Conservation (phyloP, 2,329 filamentous ascomycete species). For the Proliferodiscus dingleyae region DNA sequence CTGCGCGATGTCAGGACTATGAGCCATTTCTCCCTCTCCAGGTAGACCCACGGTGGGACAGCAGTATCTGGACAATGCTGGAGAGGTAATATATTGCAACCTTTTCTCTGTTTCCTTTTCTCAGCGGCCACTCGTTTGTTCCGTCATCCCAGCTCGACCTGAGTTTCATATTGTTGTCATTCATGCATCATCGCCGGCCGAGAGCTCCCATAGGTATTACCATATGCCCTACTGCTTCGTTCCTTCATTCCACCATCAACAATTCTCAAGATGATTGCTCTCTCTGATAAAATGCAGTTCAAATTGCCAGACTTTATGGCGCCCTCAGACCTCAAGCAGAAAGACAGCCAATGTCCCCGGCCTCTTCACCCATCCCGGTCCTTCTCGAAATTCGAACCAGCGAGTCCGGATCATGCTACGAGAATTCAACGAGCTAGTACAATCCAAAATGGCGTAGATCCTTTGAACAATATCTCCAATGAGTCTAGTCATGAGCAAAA, state of each 20-base stretch:
- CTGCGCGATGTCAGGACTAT: too few relatives aligned
- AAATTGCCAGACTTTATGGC: constrained; percentile 31
- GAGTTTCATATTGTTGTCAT: constrained; percentile 28
- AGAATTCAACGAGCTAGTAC: constrained; percentile 29
- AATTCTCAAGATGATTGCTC: constrained; percentile 15
- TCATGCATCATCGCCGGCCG: constrained; percentile 25
- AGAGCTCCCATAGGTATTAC: constrained; percentile 20
- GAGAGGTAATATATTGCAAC: constrained; percentile 22
- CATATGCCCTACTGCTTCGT: not conserved
- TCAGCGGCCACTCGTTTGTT: constrained; percentile 23
- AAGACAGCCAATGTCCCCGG: constrained; percentile 26
- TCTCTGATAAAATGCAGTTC: constrained; percentile 29
- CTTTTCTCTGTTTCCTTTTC: constrained; percentile 7
- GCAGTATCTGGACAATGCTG: constrained; percentile 7
- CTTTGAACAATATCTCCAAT: too few relatives aligned
- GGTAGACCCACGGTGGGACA: too few relatives aligned
- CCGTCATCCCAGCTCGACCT: constrained; percentile 21
- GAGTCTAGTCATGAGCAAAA: constrained; percentile 6
- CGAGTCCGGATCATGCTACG: constrained; percentile 16
- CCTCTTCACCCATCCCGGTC: constrained; percentile 35
- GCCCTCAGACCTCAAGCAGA: constrained; percentile 20
- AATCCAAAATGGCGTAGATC: constrained; percentile 26
- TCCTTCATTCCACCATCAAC: constrained; percentile 1
- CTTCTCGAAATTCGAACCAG: constrained; percentile 33
- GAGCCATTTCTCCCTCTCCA: too few relatives aligned